Conservation (phyloP, 169 alveolate species). For the Plasmodium ovale region DNA sequence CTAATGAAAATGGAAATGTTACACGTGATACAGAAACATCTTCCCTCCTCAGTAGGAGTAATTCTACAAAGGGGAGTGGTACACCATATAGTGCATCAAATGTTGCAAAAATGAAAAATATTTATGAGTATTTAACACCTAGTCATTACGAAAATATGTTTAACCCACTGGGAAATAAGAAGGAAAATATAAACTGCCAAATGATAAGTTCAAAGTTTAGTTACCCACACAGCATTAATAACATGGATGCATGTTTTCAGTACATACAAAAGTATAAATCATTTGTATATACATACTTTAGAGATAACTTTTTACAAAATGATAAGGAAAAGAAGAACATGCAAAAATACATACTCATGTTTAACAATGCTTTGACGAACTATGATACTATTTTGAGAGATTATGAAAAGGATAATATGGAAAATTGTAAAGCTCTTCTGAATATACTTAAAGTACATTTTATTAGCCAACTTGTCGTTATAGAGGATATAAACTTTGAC, state of each 20-base stretch:
- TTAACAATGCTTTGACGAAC: constrained; percentile 51
- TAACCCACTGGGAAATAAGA: constrained; percentile 19
- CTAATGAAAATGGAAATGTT: neutral
- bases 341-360: constrained; percentile 63
- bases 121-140: constrained; percentile 24
- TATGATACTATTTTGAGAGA: constrained; percentile 57
- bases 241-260: constrained; percentile 60
- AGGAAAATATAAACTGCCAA: constrained; percentile 31
- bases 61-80: too few species aligned
- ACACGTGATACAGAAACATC: too few species aligned
- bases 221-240: constrained; percentile 70
- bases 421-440: constrained; percentile 50
- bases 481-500: constrained; percentile 57
- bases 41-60: too few species aligned
- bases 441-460: constrained; percentile 67
- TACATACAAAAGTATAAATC: constrained; percentile 58
- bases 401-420: constrained; percentile 46
- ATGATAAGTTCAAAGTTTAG: constrained; percentile 53
- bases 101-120: neutral
- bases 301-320: constrained; percentile 28
- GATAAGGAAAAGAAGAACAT: constrained; percentile 22
- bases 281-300: constrained; percentile 35
- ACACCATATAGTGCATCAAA: too few species aligned
- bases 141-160: constrained; percentile 24
- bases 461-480: constrained; percentile 40